Base-by-base conservation (phyloP, 2,329 filamentous ascomycete genomes). In the Nakataea oryzae region DNA sequence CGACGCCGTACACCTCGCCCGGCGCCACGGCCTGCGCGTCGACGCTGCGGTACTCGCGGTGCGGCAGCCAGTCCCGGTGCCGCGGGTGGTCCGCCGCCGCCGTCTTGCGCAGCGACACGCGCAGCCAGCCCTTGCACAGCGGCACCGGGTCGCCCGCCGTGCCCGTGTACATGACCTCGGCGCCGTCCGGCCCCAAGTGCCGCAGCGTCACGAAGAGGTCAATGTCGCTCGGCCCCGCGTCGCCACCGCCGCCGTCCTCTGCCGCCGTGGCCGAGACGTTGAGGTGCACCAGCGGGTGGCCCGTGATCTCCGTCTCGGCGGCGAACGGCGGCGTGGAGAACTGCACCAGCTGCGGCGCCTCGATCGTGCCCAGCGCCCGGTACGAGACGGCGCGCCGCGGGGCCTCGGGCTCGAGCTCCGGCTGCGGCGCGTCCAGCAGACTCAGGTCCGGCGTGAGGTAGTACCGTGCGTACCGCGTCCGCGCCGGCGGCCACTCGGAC, bases 241-340 rank as follows among this genome's bases (percentile, higher is more conserved):
- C 69, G 0, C 30, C 75, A 3, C 34, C n/a, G 27, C 32, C 24
- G 32, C 30, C 14, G 58, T 29, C 3, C 17, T 11, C 24, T 7
- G 26, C 27, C 65, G 86, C 73, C 0, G 81, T 85, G 3, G 87
- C 73, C 0, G 86, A 88, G 0, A 89, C 81, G 64, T 85, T 84
- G 4, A 91, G 75, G 65, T 85, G 86, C 0, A 85, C 86, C 0
- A 83, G 76, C 30, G 89, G 75, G 67, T 90, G 85, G 0, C 88
- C 88, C 0, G 88, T 90, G 61, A 91, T 83, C 68, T 90, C 88
- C 0, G 82, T 87, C 67, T 90, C 85, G 8, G 75, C 64, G n/a
- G 80, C 76, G 63, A 90, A 88, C 0, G 83, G 74, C 0, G 75
- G 62, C 0, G 82, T 87, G 1, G 74, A 76, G 70, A 90, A 90